Conservation (phyloP, 164 flowering plant genomes). For the Piper betle region DNA sequence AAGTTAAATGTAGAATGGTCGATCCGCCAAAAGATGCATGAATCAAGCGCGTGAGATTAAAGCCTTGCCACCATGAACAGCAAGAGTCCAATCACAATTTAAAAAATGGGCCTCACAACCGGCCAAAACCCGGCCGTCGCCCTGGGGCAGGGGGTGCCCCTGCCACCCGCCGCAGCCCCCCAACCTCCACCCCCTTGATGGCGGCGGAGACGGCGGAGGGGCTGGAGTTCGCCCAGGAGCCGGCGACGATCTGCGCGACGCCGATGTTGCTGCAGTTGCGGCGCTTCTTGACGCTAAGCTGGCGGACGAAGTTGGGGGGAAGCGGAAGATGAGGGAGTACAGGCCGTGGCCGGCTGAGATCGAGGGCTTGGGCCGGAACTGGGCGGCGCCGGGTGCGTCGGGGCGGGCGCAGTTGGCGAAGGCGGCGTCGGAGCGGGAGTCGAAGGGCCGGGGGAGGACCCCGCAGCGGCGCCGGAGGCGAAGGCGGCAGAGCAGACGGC, state of each 20-base stretch:
- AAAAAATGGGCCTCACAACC: too few relatives aligned
- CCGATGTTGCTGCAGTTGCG: conserved; percentile 97
- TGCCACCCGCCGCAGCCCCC: not conserved
- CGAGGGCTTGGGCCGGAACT: conserved; percentile 3
- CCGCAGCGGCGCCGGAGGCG: conserved; percentile 13
- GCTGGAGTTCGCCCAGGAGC: conserved; percentile 70
- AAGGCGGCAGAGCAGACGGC: too few relatives aligned
- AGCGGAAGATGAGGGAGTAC: conserved; percentile 54
- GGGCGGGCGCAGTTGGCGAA: too few relatives aligned
- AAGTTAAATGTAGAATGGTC: too few relatives aligned
- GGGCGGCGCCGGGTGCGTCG: too few relatives aligned
- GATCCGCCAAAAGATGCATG: too few relatives aligned
- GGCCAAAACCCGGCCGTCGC: too few relatives aligned
- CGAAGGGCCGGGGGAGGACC: conserved; percentile 33
- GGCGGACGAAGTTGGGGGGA: conserved; percentile 93
- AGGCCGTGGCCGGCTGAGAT: conserved; percentile 6
- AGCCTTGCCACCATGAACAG: too few relatives aligned
- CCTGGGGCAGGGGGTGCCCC: conserved; percentile 6
- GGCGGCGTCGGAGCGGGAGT: too few relatives aligned
- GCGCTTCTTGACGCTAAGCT: conserved; percentile 82
- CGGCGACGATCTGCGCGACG: conserved; percentile 87
- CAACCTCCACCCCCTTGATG: conserved; percentile 14
- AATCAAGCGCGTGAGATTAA: too few relatives aligned
- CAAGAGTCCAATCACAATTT: too few relatives aligned
- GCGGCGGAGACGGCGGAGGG: conserved; percentile 23